phyloP scores from a whole-genome alignment of 139 green algal species.

The Auxenochlorella pyrenoidosa region DNA sequence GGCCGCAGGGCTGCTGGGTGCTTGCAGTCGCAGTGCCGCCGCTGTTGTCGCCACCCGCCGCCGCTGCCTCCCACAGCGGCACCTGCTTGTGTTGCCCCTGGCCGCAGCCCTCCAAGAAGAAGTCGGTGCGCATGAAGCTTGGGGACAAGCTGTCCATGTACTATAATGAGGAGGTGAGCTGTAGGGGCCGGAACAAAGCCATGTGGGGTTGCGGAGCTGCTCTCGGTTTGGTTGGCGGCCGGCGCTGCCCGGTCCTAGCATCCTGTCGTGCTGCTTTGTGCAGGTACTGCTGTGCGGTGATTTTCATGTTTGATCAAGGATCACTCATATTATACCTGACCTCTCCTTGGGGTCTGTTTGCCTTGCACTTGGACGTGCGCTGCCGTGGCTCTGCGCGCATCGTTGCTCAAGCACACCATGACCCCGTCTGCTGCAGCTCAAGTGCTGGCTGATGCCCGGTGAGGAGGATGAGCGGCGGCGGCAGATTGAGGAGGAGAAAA shows the following conservation, averaged over 20 bases:
- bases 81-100: background rate
- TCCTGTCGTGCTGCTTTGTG: no score
- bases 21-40: background rate
- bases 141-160: conserved; percentile 44
- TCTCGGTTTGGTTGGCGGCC: background rate
- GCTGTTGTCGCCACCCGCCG: background rate
- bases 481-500: conserved; percentile 38
- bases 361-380: background rate
- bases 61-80: no score
- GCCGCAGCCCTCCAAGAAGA: conserved; percentile 24
- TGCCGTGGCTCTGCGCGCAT: background rate
- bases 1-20: background rate
- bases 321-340: no score
- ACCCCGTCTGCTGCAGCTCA: conserved; percentile 37
- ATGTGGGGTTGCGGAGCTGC: background rate
- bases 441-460: conserved; percentile 51
- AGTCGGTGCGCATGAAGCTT: conserved; percentile 42
- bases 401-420: background rate
- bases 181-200: no score
- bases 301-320: no score
- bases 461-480: conserved; percentile 40
- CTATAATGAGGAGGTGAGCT: conserved; percentile 46
- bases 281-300: no score
- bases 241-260: background rate
- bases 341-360: background rate